Base-by-base conservation (phyloP, 2,329 filamentous ascomycete genomes). In the Didymella lethalis region DNA sequence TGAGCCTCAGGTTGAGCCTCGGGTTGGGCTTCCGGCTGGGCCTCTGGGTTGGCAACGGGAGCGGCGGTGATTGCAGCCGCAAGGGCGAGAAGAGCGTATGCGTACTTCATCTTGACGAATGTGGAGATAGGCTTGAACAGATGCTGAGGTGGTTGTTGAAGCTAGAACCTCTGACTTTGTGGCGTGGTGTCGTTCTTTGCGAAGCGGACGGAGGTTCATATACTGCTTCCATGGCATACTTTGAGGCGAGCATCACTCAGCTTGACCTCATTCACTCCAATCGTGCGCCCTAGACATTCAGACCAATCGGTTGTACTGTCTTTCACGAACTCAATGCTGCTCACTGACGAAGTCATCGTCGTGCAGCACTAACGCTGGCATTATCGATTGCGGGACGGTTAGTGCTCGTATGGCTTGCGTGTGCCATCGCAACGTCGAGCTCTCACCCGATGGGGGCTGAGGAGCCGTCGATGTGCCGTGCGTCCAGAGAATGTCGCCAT, bases 81-180 rank as follows among this genome's bases (percentile, higher is more conserved):
- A 32, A 73, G 57, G 40, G 69, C 64, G 47, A 71, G 58, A 38
- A 72, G 52, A 6, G 62, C 49, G 20, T 66, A 48, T 12, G 63
- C 48, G 47, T 63, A 54, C 61, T 69, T 70, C 66, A 71, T 71
- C 28, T 6, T 64, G 52, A 12, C 29, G 16, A 23, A 25, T 31
- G 1, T 45, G 18, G 16, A n/a, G 8, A 29, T 54, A 38, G 45
- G 46, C 7, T 36, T 48, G 31, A 34, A 43, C 25, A 29, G 40
- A 7, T 10, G 20, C 5, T 16, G 26, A 48, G 26, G 40, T 11
- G 45, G 31, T 16, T 54, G 40, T 26, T 41, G 18, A 12, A 29
- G 31, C 26, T 54, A 4, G 41, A 31, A 44, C 46, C 46, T 47
- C 41, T 54, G 47, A 25, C 34, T 25, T 36, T 43, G 51, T 51